Conservation (phyloP, 2,329 filamentous ascomycete genomes). For the Pezicula radicicola region DNA sequence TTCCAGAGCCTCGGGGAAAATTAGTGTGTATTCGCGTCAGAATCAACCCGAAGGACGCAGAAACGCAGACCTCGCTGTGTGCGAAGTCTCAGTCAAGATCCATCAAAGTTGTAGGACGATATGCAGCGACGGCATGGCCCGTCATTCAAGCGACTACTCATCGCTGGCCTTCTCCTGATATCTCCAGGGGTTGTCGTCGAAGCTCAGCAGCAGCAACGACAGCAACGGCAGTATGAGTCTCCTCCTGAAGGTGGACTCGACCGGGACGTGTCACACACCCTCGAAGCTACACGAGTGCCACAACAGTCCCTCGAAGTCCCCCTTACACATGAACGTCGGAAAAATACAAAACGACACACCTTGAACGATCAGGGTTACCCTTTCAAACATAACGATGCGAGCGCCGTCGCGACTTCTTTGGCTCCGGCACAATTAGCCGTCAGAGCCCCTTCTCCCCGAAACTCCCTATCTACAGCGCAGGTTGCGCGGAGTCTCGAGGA, state of each 20-base stretch:
- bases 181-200: constrained; percentile 51
- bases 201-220: constrained; percentile 61
- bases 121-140: constrained; percentile 2
- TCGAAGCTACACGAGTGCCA: constrained; percentile 24
- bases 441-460: constrained; percentile 82
- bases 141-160: constrained; percentile 33
- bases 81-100: not conserved
- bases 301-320: constrained; percentile 27
- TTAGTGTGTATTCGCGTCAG: not conserved
- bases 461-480: constrained; percentile 74
- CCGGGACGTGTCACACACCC: constrained; percentile 18
- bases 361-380: constrained; percentile 33
- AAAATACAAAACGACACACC: constrained; percentile 25
- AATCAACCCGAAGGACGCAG: too few species aligned
- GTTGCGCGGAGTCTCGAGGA: constrained; percentile 95
- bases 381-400: constrained; percentile 65
- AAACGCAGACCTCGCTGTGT: constrained; percentile 1
- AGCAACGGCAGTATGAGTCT: constrained; percentile 24
- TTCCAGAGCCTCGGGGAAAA: not conserved
- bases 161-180: constrained; percentile 56
- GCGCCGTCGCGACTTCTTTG: constrained; percentile 96
- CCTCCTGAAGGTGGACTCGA: constrained; percentile 25
- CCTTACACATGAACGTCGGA: constrained; percentile 20
- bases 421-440: constrained; percentile 96
- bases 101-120: constrained; percentile 1